Evolutionary conservation across 805 yeast species (phyloP).

Genomic region (Candida awuae): DNA sequence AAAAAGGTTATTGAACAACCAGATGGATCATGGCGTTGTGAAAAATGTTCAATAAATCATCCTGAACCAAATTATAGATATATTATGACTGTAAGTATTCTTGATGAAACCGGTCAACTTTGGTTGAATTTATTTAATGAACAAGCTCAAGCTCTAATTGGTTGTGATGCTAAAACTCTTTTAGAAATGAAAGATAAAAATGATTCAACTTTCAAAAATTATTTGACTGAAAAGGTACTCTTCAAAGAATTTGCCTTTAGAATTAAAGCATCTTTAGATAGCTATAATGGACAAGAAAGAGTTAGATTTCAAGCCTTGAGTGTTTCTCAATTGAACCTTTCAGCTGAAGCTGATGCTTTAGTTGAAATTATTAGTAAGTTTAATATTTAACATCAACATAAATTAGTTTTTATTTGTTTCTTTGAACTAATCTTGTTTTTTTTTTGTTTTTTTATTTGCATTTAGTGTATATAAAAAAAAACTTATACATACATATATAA

Average conservation of each 20-base stretch:
- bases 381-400: constrained; percentile 23
- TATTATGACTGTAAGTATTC: constrained; percentile 64
- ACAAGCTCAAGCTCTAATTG: constrained; percentile 60
- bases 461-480: no score
- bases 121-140: constrained; percentile 88
- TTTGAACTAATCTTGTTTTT: background rate
- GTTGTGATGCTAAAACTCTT: constrained; percentile 55
- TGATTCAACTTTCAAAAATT: constrained; percentile 30
- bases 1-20: constrained; percentile 72
- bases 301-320: constrained; percentile 65
- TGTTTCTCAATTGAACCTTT: constrained; percentile 45
- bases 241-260: constrained; percentile 71
- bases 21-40: constrained; percentile 86
- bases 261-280: constrained; percentile 75
- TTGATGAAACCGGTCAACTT: constrained; percentile 73
- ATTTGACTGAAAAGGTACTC: constrained; percentile 30
- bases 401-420: no score
- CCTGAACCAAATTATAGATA: constrained; percentile 72
- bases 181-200: constrained; percentile 44
- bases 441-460: background rate
- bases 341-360: constrained; percentile 53
- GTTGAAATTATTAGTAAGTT: constrained; percentile 36
- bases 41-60: constrained; percentile 70
- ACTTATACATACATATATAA: no score
- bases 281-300: constrained; percentile 69